Evolutionary conservation across 305 asterid species (phyloP), one percentile per base, ranked within the genome.

Genomic region (Solanum hybrid): DNA sequence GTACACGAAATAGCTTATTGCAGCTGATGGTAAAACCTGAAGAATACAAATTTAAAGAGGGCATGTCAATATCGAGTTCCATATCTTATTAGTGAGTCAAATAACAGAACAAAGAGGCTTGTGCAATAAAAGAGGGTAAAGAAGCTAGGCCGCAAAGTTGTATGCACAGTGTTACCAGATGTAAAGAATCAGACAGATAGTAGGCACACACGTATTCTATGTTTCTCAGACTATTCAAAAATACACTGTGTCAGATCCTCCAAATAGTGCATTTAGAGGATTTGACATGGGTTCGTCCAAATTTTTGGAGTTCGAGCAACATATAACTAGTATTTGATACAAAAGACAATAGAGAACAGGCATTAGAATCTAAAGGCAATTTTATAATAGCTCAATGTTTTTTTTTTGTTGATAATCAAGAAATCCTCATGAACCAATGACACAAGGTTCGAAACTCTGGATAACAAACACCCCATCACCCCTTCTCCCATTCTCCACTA

Each of bases 21-120:
- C 94, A 12, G 98, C 98, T 34, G 98, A 96, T 89, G 98, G 98
- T 89, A 96, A 90, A 24, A 96, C 98, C 98, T 95, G 94, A 73
- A 61, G 74, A 67, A 82, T 28, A 40, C 37, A 82, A 82, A 42
- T 82, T 28, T 82, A 42, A 42, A 82, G 37, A 33, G 84, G 90
- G 67, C 67, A 8, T 78, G 67, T 78, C 81, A 33, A 31, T 76
- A 39, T 89, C 57, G 28, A 37, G 42, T 83, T 82, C 13, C 77
- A 26, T 69, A 40, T 83, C 77, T 29, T 39, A 34, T 24, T 28
- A 4, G 36, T 42, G 34, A 42, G 71, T 42, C 57, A 82, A 14
- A 42, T 28, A 82, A 2, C 71, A 42, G 24, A 42, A 12, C 36
- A 81, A 81, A 24, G 86, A 26, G 86, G 29, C 24, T 14, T 81